phyloP scores from a whole-genome alignment of 2,329 filamentous ascomycete genomes.

The Kalmusia sp. region DNA sequence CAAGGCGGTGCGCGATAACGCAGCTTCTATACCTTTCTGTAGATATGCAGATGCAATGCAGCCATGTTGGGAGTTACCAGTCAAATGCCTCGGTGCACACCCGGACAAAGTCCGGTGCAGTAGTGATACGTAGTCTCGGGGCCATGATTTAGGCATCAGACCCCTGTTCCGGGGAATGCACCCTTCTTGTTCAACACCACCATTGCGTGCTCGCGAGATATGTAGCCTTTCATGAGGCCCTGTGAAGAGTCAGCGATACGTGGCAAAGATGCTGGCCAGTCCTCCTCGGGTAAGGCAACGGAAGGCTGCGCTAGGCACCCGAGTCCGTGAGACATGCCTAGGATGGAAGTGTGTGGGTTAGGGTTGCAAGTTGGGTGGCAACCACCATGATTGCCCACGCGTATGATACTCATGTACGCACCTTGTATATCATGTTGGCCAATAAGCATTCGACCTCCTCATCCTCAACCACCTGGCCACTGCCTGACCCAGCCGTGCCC shows the following conservation, averaged over 20 bases:
- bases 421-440: conserved; percentile 99
- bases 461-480: conserved; percentile 70
- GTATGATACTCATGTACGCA: conserved; percentile 51
- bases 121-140: conserved; percentile 18
- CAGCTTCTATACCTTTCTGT: not conserved
- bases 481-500: conserved; percentile 63
- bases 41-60: not conserved
- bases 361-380: conserved; percentile 13
- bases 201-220: conserved; percentile 85
- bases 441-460: conserved; percentile 96
- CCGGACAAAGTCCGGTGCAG: conserved; percentile 18
- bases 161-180: conserved; percentile 90
- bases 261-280: conserved; percentile 19
- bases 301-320: conserved; percentile 11
- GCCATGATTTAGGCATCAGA: conserved; percentile 49
- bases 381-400: conserved; percentile 6
- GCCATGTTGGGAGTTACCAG: conserved; percentile 8
- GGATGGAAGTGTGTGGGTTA: conserved; percentile 18
- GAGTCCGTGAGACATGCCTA: conserved; percentile 11
- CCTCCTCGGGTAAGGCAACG: conserved; percentile 14
- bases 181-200: conserved; percentile 92
- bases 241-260: conserved; percentile 49
- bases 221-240: conserved; percentile 98
- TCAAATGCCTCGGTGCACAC: conserved; percentile 12
- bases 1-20: not conserved